Base-by-base conservation (phyloP, 1,139 yeast species). In the Pichia terricola region DNA sequence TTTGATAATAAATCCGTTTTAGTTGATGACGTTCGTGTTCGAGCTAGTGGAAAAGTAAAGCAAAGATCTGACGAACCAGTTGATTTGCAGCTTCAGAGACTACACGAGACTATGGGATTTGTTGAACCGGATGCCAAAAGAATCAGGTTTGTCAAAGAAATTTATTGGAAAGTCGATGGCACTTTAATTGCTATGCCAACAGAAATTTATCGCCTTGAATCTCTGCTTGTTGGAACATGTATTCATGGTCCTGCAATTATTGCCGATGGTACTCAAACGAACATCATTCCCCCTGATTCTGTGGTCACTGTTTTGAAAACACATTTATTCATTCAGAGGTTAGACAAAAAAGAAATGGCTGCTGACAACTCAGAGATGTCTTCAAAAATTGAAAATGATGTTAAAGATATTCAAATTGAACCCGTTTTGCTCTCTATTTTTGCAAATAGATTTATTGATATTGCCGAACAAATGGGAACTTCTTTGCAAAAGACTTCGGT, bases 211-310 rank as follows among this genome's bases (percentile, higher is more conserved):
- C 44, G 60, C 37, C 40, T 61, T 9, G 64, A 59, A 34, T 52
- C 56, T 31, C 38, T 87, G 44, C 45, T 59, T 2, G 53, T 71
- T 8, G 95, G 95, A 3, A 63, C 72, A 10, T 55, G 62, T 10
- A 62, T 88, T 4, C 36, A 51, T 3, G 96, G 96, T 0, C 96
- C 96, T 3, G 86, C 94, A 0, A 77, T 88, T 52, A 72, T 88
- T 48, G 80, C 88, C 26, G 96, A 88, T 62, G 78, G 77, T 38
- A 88, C 95, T 0, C 96, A 88, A 62, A 88, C 96, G 0, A 79
- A 87, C 50, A 72, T 88, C 26, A 73, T 88, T 26, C 86, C 87
- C 27, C 94, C 95, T 1, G 63, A 69, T 42, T 73, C 86, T 0
- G 59, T 63, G n/a, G 95, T 94, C 1, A 67, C 72, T 0, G 68